Evolutionary conservation across 2,329 filamentous ascomycete genomes (phyloP).

Genomic region (Metarhizium anisopliae): DNA sequence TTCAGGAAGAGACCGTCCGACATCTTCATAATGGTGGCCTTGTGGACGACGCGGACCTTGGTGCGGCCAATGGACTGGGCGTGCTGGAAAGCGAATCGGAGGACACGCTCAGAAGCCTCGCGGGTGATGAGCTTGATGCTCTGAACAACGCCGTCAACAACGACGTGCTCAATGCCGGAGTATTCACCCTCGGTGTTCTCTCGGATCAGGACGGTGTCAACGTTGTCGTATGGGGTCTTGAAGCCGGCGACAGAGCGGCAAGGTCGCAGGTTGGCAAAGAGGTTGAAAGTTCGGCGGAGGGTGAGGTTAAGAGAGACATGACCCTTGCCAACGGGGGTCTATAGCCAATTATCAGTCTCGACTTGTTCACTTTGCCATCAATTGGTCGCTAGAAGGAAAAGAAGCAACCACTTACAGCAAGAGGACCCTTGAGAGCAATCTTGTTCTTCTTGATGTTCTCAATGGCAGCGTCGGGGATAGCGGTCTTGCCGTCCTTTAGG

Average conservation of each 20-base stretch:
- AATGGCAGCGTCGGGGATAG: conserved; percentile 88
- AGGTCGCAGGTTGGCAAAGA: conserved; percentile 97
- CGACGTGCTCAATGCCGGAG: conserved; percentile 97
- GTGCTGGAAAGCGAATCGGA: conserved; percentile 97
- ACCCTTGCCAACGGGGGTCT: conserved; percentile 96
- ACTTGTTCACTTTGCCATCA: background rate
- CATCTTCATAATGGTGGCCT: conserved; percentile 99
- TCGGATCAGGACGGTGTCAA: conserved; percentile 95
- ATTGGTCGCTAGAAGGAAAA: background rate
- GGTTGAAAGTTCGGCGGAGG: conserved; percentile 97
- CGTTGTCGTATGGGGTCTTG: conserved; percentile 97
- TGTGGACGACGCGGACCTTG: conserved; percentile 98
- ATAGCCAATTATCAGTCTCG: conserved; percentile 5
- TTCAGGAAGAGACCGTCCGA: conserved; percentile 95
- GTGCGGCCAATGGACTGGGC: conserved; percentile 86
- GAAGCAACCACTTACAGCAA: conserved; percentile 58
- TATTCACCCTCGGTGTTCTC: conserved; percentile 99
- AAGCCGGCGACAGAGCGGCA: conserved; percentile 95
- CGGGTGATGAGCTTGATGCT: conserved; percentile 99
- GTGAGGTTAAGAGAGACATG: conserved; percentile 99
- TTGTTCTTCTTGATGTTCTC: conserved; percentile 91
- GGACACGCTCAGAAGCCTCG: conserved; percentile 88
- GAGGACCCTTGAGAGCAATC: conserved; percentile 94
- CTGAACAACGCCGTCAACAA: conserved; percentile 96
- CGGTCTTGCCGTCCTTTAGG: conserved; percentile 89